Evolutionary conservation across 495 filamentous ascomycete species (phyloP), one percentile per base, ranked within the genome.

Genomic region (Neurospora discreta): DNA sequence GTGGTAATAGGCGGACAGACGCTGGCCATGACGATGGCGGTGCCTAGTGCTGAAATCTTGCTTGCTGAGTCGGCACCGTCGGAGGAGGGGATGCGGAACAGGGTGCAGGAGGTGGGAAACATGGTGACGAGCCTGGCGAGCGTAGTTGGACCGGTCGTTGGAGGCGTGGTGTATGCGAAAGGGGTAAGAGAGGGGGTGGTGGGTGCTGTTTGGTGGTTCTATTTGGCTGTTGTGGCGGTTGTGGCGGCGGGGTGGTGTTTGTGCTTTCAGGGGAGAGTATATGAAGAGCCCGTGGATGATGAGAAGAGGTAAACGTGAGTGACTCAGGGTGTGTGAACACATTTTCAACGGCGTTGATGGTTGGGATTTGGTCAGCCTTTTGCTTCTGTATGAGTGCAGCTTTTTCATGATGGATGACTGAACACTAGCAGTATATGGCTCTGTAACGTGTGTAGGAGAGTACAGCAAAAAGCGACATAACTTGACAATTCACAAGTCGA

Each of bases 201-300:
- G 5, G 91, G 91, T 0, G 77, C 85, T 13, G 88, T 90, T 20
- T 94, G 90, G 89, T 94, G 92, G 92, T 73, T 88, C 83, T 72
- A 80, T 80, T 33, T 82, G 52, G 78, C 79, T 33, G 71, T 69
- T 30, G 76, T 81, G 38, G 75, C 79, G 1, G 11, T 81, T n/a
- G 60, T 36, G 6, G 72, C 72, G 11, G 70, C 65, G 10, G 73
- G 42, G 16, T 74, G 73, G 73, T 74, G 73, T 41, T 41, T 74
- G 10, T 38, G 65, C 11, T 44, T 42, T 36, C 73, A 74, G 39
- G 70, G 70, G 4, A 30, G 33, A 20, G 39, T 3, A 4, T 30
- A 71, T 52, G 23, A 67, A 0, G 39, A 46, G 41, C 23, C 0
- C 5, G 26, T 4, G 26, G 13, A 16, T 5, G 26, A 60, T 1